Evolutionary conservation across 371 early-diverging fungal genomes (phyloP), one percentile per base, ranked within the genome.

Genomic region (Rhizomucor miehei): DNA sequence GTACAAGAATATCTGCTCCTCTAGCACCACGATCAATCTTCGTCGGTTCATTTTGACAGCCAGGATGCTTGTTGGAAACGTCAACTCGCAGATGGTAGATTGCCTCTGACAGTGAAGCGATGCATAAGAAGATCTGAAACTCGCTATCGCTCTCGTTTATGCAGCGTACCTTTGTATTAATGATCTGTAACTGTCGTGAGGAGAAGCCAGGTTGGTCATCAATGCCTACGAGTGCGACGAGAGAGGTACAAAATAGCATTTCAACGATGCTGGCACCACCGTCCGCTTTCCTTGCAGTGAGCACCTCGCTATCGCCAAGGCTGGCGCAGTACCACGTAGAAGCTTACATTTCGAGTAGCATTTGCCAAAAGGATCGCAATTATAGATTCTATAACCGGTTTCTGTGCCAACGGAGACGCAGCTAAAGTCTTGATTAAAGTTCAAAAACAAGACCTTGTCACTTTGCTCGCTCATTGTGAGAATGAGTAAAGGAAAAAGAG

Each of bases 171-270:
- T 98, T 98, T 35, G 98, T 98, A 66, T 98, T 98, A 44, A 86
- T 84, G 48, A 98, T 92, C 66, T 94, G 94, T 48, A 98, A 77
- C 48, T 92, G 80, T 59, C 96, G 80, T 40, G 97, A 93, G 14
- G 92, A 89, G 51, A 91, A 87, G 14, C 88, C 71, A n/a, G 94
- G 92, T 55, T 89, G 87, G 58, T 93, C 94, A 4, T 95, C 97
- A 11, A 94, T 89, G 4, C 97, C 98, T 12, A 95, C 97, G 19
- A 98, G 73, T 0, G 97, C 98, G 0, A 98, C 94, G n/a, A 98
- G 81, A 6, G 90, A 89, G 1, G 98, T 96, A 57, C 89, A 91
- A 61, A 96, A 98, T 36, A 98, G 78, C 96, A 98, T 97, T 71
- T 95, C 97, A 6, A 93, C 93, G 47, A 95, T 89, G 20, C 94